Evolutionary conservation across 2,329 filamentous ascomycete species (phyloP), one percentile per base, ranked within the genome.

Genomic region (Cadophora malorum): DNA sequence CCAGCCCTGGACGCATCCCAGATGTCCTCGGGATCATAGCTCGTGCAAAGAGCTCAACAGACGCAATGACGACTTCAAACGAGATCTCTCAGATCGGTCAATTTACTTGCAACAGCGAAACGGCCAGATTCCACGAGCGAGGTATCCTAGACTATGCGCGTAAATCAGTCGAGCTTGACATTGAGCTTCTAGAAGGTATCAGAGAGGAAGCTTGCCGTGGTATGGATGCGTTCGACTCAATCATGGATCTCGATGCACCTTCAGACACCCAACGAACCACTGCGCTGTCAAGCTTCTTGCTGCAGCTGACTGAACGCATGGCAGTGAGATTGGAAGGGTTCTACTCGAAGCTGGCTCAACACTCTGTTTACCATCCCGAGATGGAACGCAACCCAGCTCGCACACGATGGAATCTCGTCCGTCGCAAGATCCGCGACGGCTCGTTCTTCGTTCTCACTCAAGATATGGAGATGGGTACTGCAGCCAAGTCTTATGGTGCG

Each of bases 251-350:
- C 25, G 80, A 81, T n/a, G 76, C 77, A 0, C 73, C 78, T 6
- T 78, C 77, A 0, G 80, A 81, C 23, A 71, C 75, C 0, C 79
- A 81, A 28, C 79, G 81, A 1, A 71, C 83, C 2, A 74, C 77
- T 3, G 80, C 81, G 0, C 62, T 71, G 7, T 76, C 76, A 2
- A 80, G 80, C 0, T 86, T 85, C 72, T 77, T 87, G 0, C 79
- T 86, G 60, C 83, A 84, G 65, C 79, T 84, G 0, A 79, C 86
- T 0, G 84, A 87, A 73, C 81, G 83, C 14, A 85, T 87, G 79
- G 83, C 84, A 0, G 82, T 82, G 59, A 78, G 84, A 0, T 76
- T 87, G 0, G 82, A 84, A 45, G 79, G 82, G 5, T 87, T 85
- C 74, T 87, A 86, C 69, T 78, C 80, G 8, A 83, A 84, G 67